Evolutionary conservation across 345 rosid genomes (phyloP).

Genomic region (Melastoma malabathricum): DNA sequence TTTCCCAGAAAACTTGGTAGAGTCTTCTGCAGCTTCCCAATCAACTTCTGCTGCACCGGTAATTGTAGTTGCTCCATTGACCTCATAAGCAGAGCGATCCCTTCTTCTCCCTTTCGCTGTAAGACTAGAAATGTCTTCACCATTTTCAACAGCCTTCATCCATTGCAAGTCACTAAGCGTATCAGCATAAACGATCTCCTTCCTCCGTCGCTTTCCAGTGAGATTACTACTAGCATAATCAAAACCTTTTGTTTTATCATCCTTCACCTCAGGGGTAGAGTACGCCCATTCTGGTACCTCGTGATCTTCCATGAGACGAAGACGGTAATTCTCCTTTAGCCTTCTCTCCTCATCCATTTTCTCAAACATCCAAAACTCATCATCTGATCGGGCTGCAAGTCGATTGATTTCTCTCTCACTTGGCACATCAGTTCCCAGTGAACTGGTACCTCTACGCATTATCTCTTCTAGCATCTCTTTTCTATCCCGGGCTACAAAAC

Average conservation of each 20-base stretch:
- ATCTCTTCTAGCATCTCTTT: slow-evolving; percentile 89
- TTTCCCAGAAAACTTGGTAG: slow-evolving; percentile 4
- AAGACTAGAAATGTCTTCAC: slow-evolving; percentile 49
- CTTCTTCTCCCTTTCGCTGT: slow-evolving; percentile 37
- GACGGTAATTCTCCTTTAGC: slow-evolving; percentile 64
- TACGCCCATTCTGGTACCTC: slow-evolving; percentile 99
- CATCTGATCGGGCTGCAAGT: slow-evolving; percentile 82
- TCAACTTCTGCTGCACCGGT: slow-evolving; percentile 5
- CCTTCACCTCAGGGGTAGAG: slow-evolving; percentile 36
- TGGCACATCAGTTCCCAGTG: slow-evolving; percentile 91
- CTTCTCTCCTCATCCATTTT: slow-evolving; percentile 92
- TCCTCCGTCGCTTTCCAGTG: slow-evolving; percentile 71
- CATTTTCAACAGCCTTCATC: slow-evolving; percentile 92
- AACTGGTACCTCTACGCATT: slow-evolving; percentile 94
- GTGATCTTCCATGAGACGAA: slow-evolving; percentile 87
- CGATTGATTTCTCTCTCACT: slow-evolving; percentile 98
- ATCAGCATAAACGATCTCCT: slow-evolving; percentile 67
- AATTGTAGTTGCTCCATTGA: slow-evolving; percentile 13
- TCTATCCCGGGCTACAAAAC: slow-evolving; percentile 80
- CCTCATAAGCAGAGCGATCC: slow-evolving; percentile 23
- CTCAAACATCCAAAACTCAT: slow-evolving; percentile 85
- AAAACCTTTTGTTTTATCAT: slow-evolving; percentile 38
- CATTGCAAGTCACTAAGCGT: slow-evolving; percentile 73
- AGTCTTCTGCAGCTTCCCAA: slow-evolving; percentile 10
- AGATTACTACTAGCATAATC: slow-evolving; percentile 32